Evolutionary conservation across 345 rosid genomes (phyloP), one percentile per base, ranked within the genome.

Genomic region (Eucalyptus fibrosa): DNA sequence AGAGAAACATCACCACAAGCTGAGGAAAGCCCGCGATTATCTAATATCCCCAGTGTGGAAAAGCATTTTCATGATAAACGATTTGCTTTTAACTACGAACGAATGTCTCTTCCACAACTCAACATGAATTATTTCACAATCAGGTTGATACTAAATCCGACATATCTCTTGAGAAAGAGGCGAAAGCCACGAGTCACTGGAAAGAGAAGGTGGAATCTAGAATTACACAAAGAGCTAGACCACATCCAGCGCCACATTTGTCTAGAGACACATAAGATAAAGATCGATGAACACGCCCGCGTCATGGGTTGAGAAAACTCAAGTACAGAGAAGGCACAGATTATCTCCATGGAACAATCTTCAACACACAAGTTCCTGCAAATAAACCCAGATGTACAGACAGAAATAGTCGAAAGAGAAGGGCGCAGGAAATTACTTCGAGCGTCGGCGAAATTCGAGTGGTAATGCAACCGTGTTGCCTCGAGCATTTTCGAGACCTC

Each of bases 401-500:
- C 80, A 60, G 49, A 50, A 91, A 80, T 17, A 69, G 55, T 24
- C 21, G 86, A 32, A 86, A 88, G 88, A 59, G 30, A 18, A 16
- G 37, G 44, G 32, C 50, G 83, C 23, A n/a, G 45, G 89, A 24
- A 88, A 77, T 77, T 82, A 97, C 99, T 99, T 90, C 97, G 93
- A 91, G 94, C 95, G 92, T 98, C 99, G 1, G 99, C 99, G 44
- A 96, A 97, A 94, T 97, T 98, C 44, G 99, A 96, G 87, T 98
- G 99, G 90, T 96, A 98, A 94, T 97, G 99, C 89, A 97, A 62
- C 92, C 96, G 95, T 32, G 98, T 96, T 42, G 98, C 98, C 92
- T 98, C 99, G 53, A 98, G 94, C 98, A 98, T 91, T 91, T 94
- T 96, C 34, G 96, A 94, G 28, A 98, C 98, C 89, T 96, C 98